Conservation (phyloP, 352 stramenopile species). For the Pythium guiyangense region DNA sequence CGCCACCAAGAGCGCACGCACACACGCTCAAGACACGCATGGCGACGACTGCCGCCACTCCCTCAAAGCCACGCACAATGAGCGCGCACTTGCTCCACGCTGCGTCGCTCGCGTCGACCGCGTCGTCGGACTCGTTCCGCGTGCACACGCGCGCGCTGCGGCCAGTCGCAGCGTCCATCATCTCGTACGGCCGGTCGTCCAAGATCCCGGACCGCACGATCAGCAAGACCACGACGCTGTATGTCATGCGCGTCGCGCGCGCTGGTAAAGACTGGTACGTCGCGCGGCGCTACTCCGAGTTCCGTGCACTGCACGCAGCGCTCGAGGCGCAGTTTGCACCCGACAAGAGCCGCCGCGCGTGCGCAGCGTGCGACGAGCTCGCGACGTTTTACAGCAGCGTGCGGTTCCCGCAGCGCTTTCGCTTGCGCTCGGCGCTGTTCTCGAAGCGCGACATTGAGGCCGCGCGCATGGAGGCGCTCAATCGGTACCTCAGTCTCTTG, state of each 20-base stretch:
- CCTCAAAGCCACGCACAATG: no score
- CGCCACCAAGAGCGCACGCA: no score
- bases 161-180: slow-evolving; percentile 53
- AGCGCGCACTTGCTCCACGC: slow-evolving; percentile 3
- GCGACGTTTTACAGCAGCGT: slow-evolving; percentile 32
- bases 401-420: slow-evolving; percentile 52
- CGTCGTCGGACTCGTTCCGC: slow-evolving; percentile 17
- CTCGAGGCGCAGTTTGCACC: slow-evolving; percentile 26
- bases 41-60: no score
- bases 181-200: slow-evolving; percentile 65
- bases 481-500: slow-evolving; percentile 59
- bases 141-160: slow-evolving; percentile 48
- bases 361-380: slow-evolving; percentile 48
- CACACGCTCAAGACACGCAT: no score
- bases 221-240: slow-evolving; percentile 52
- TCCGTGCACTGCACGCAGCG: slow-evolving; percentile 45
- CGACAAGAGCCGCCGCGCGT: slow-evolving; percentile 11
- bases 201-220: slow-evolving; percentile 25
- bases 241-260: slow-evolving; percentile 60
- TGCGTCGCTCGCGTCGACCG: slow-evolving; percentile 9
- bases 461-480: slow-evolving; percentile 52
- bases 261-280: slow-evolving; percentile 64
- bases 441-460: slow-evolving; percentile 53
- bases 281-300: slow-evolving; percentile 72
- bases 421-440: slow-evolving; percentile 41